phyloP scores from a whole-genome alignment of 169 alveolate genomes.

The Cryptosporidium xiaoi region DNA sequence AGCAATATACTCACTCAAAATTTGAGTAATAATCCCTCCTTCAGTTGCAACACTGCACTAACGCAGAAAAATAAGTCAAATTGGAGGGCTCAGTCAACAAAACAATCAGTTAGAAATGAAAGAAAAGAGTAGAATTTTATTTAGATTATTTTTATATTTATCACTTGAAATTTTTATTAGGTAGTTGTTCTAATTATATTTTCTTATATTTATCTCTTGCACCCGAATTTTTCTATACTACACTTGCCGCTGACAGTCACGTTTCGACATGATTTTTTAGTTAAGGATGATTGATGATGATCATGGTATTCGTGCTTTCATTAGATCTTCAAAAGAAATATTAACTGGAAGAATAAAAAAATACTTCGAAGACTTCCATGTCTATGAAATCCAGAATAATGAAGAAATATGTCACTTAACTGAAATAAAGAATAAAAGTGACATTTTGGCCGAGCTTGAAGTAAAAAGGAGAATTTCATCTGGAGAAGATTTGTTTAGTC shows the following conservation, averaged over 20 bases:
- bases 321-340: constrained; percentile 3
- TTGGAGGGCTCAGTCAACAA: constrained; percentile 47
- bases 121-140: constrained; percentile 16
- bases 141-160: background rate
- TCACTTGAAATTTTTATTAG: background rate
- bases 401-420: constrained; percentile 70
- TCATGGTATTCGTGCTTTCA: constrained; percentile 50
- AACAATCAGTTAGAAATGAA: constrained; percentile 49
- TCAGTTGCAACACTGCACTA: background rate
- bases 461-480: constrained; percentile 40
- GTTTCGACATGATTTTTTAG: background rate
- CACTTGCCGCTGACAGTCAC: background rate
- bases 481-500: constrained; percentile 15
- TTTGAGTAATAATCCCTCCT: constrained; percentile 74
- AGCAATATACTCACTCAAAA: constrained; percentile 86
- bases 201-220: background rate
- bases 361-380: constrained; percentile 80
- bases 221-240: background rate
- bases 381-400: constrained; percentile 76
- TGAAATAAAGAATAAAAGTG: constrained; percentile 69
- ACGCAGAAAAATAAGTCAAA: constrained; percentile 54
- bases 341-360: constrained; percentile 76
- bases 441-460: constrained; percentile 49
- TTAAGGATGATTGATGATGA: background rate
- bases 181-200: background rate